These are phyloP conservation scores for Irpex sp. DNA, from an alignment of 1,284 basidiomycete genomes.

Conservation along the genomic window DNA sequence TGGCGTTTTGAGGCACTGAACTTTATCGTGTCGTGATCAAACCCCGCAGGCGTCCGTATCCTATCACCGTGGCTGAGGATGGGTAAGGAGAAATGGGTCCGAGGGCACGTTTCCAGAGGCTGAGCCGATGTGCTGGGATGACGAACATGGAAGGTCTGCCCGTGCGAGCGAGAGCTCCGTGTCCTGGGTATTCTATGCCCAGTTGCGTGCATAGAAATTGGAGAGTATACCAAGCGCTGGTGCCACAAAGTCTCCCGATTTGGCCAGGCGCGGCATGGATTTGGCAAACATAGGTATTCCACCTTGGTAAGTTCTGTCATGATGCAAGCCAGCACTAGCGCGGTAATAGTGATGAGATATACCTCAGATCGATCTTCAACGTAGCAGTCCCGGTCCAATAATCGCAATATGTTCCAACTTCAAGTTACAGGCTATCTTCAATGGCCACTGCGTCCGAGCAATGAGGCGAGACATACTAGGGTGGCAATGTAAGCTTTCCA, in stretches of 20 bases:
- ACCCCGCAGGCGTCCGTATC: background rate
- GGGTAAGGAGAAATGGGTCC: slow-evolving; percentile 2
- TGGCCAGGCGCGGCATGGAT: background rate
- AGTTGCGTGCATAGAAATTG: background rate
- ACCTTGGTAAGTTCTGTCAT: background rate
- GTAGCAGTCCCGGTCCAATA: background rate
- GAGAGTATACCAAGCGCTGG: background rate
- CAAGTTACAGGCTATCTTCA: background rate
- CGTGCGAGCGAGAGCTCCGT: background rate
- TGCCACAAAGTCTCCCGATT: background rate
- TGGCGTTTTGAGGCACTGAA: background rate
- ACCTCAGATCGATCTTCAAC: background rate
- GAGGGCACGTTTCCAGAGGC: background rate
- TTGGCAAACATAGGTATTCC: background rate
- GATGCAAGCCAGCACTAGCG: background rate
- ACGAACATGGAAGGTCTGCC: background rate
- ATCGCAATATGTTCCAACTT: no score
- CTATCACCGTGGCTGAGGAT: background rate
- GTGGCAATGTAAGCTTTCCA: background rate
- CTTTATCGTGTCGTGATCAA: background rate
- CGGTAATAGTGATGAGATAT: background rate
- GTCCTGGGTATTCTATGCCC: background rate
- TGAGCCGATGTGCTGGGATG: background rate
- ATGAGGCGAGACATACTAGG: background rate
- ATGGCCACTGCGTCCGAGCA: background rate